Conservation (phyloP, 305 asterid genomes). For the Fraxinus angustifolia region DNA sequence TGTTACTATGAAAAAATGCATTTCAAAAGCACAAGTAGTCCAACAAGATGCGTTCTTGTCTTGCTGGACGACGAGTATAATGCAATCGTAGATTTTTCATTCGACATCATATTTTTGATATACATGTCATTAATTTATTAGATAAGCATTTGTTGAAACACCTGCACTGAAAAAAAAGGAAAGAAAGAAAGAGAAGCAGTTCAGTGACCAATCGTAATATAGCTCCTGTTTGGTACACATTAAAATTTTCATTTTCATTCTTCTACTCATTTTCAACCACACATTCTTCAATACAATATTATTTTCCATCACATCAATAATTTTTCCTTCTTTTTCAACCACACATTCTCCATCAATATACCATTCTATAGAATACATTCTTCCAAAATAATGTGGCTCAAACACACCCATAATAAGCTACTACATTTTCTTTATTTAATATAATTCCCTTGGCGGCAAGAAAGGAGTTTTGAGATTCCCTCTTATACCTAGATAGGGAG, state of each 20-base stretch:
- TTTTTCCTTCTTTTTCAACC: no score
- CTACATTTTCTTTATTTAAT: not conserved
- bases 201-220: not conserved
- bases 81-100: not conserved
- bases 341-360: no score
- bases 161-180: not conserved
- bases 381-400: no score
- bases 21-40: not conserved
- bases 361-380: no score
- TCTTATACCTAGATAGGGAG: not conserved
- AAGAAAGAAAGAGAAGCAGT: not conserved
- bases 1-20: not conserved
- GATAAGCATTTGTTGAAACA: not conserved
- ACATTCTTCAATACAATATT: no score
- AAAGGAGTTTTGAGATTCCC: not conserved
- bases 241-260: no score
- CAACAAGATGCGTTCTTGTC: not conserved
- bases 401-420: not conserved
- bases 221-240: no score
- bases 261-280: no score
- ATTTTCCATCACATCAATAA: no score
- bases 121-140: not conserved
- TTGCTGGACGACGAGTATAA: not conserved
- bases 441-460: not conserved
- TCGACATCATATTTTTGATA: not conserved